A percentile compares a stretch with the other conserved stretches of the same genome.
These are phyloP conservation scores for Ceratobasidium sp. DNA, from an alignment of 1,284 basidiomycete species.

Conservation along the genomic window DNA sequence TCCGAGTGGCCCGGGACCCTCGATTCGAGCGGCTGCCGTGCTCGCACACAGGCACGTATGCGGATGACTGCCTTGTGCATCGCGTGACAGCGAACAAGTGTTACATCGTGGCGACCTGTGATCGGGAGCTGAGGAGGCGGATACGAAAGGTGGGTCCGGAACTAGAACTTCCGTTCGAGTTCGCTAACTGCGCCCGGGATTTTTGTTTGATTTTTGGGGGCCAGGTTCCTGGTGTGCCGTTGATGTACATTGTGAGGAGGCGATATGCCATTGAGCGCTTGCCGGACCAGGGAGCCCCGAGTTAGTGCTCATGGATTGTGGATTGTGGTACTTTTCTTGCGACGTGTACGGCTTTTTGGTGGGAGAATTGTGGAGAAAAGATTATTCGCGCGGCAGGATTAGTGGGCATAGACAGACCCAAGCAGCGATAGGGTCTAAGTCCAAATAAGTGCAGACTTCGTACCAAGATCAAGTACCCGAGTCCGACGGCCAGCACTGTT, in stretches of 20 bases:
- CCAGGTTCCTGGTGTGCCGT: constrained; percentile 84
- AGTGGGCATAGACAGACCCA: neutral
- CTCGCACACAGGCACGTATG: constrained; percentile 94
- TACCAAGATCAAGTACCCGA: neutral
- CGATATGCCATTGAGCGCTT: constrained; percentile 92
- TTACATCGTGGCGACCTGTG: constrained; percentile 98
- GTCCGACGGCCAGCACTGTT: neutral
- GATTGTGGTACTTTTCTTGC: neutral
- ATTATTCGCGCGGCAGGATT: neutral
- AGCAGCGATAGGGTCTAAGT: constrained; percentile 19
- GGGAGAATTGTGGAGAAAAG: neutral
- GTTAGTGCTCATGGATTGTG: neutral
- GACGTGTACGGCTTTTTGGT: too few relatives aligned
- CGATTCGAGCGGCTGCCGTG: constrained; percentile 94
- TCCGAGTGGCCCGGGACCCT: constrained; percentile 96
- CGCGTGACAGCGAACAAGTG: constrained; percentile 94
- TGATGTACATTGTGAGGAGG: constrained; percentile 94
- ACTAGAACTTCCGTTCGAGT: constrained; percentile 37
- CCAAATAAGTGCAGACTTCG: constrained; percentile 5
- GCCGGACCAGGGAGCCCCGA: constrained; percentile 88
- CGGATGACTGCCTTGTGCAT: constrained; percentile 97
- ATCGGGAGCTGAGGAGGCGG: constrained; percentile 90
- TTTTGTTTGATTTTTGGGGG: neutral
- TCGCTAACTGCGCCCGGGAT: constrained; percentile 38
- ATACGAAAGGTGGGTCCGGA: constrained; percentile 70